Base-by-base conservation (phyloP, 1,284 basidiomycete species). In the Quambalaria eucalypti region DNA sequence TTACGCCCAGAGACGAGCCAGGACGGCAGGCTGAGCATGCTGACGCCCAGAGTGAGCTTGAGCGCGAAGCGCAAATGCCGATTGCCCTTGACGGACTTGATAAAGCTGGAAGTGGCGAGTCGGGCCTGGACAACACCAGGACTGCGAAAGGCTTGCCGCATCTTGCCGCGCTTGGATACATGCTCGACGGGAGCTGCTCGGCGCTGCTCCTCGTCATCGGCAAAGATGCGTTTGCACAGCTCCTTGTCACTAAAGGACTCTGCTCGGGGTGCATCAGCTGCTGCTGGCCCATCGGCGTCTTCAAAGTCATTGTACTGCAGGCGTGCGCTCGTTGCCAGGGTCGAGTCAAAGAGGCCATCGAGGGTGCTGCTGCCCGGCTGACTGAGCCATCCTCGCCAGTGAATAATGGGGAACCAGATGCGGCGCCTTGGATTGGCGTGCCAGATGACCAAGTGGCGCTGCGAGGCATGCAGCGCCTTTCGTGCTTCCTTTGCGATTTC, bases 11-110 rank as follows among this genome's bases (percentile, higher is more conserved):
- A 21, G 4, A 40, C 40, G 6, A 81, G 58, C 49, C 78, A 77
- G 0, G 76, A 74, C 0, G 79, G 79, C 2, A 80, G 51, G 5
- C 76, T 69, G 0, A 81, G 63, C 4, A 80, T 66, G 7, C 70
- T 66, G 10, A 79, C 76, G 2, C 79, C 79, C 0, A 72, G 47
- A 0, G 77, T 73, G 14, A 79, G 69, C 60, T 81, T 80, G 60
- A 79, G 28, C 0, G 73, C 76, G 50, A 78, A 79, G 25, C 72
- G 70, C 14, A 77, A 64, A 61, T 80, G 78, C 21, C 74, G 75
- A 6, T 77, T 78, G 50, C 76, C 76, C 48, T 74, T 75, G n/a
- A 77, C 29, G 4, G 31, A 38, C 2, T 50, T 52, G 9, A 68
- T 30, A 8, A 21, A 9, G 5, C 51, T 28, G 8, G 69, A 66